Evolutionary conservation across 768 basidiomycete species (phyloP).

Genomic region (Pulveroboletus sp.): DNA sequence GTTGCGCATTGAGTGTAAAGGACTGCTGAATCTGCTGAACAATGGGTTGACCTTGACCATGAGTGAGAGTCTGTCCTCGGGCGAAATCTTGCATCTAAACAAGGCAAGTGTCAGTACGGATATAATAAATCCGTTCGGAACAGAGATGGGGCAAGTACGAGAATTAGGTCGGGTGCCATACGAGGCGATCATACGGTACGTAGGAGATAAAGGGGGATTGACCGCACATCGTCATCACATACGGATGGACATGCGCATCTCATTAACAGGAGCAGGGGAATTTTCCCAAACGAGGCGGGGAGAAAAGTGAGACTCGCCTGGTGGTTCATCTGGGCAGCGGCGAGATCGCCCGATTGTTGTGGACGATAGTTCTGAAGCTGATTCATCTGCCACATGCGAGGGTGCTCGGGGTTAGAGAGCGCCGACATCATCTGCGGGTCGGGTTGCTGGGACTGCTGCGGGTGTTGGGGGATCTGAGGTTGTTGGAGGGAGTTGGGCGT

Average conservation of each 20-base stretch:
- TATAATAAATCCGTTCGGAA: constrained; percentile 12
- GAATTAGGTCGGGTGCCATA: neutral
- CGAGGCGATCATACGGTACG: constrained; percentile 13
- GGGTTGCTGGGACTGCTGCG: constrained; percentile 41
- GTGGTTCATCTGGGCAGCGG: constrained; percentile 36
- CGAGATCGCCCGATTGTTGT: constrained; percentile 40
- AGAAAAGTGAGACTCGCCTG: constrained; percentile 42
- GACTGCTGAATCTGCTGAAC: constrained; percentile 44
- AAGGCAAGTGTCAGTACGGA: constrained; percentile 22
- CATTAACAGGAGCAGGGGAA: constrained; percentile 10
- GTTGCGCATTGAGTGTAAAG: constrained; percentile 35
- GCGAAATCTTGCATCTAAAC: constrained; percentile 44
- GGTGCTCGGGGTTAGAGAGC: constrained; percentile 48
- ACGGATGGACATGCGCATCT: constrained; percentile 11
- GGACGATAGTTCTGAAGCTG: constrained; percentile 42
- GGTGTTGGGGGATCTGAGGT: constrained; percentile 42
- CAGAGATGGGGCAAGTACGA: constrained; percentile 1
- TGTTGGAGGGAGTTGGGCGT: constrained; percentile 40
- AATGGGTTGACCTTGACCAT: constrained; percentile 36
- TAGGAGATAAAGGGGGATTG: constrained; percentile 19
- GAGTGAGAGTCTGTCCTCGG: constrained; percentile 40
- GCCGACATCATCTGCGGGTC: constrained; percentile 37
- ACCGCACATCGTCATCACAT: constrained; percentile 10
- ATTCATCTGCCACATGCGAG: constrained; percentile 56
- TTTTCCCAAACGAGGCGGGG: constrained; percentile 16